Evolutionary conservation across 192 early-diverging fungal species (phyloP).

Genomic region (Linnemannia exigua): DNA sequence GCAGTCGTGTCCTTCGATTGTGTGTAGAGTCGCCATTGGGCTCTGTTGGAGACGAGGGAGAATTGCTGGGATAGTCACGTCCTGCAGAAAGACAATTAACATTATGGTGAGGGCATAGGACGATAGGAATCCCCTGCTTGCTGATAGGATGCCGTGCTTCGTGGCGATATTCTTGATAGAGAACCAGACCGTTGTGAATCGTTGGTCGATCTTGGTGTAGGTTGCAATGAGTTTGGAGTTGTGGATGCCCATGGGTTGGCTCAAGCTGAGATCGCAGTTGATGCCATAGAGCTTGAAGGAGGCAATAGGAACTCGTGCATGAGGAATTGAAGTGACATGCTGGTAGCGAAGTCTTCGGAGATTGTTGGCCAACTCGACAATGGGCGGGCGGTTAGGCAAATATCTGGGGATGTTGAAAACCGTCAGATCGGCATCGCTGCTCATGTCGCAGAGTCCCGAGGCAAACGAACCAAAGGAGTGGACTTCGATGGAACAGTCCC

Average conservation of each 20-base stretch:
- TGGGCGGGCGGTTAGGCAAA: not conserved
- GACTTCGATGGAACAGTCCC: not conserved
- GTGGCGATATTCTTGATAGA: not conserved
- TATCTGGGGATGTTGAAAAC: not conserved
- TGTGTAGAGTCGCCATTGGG: not conserved
- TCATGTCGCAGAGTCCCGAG: not conserved
- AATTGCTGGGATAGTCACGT: not conserved
- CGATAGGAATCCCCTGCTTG: not conserved
- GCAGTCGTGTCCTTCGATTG: slow-evolving; percentile 1
- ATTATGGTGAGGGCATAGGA: slow-evolving; percentile 17
- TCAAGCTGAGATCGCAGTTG: slow-evolving; percentile 3
- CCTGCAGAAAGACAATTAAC: slow-evolving; percentile 16
- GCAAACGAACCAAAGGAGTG: slow-evolving; percentile 13
- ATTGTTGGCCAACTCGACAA: not conserved
- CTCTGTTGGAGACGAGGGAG: slow-evolving; percentile 9
- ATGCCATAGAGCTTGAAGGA: not conserved
- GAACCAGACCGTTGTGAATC: slow-evolving; percentile 13
- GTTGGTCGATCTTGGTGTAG: slow-evolving; percentile 7
- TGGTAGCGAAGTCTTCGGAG: not conserved
- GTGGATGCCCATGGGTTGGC: not conserved
- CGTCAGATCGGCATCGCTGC: slow-evolving; percentile 14
- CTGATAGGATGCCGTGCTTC: slow-evolving; percentile 4
- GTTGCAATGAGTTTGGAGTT: slow-evolving; percentile 20
- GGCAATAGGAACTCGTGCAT: slow-evolving; percentile 5
- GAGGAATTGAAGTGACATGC: not conserved